Evolutionary conservation across 140 eudicot genomes (phyloP).

Genomic region (Eryngium alpinum): DNA sequence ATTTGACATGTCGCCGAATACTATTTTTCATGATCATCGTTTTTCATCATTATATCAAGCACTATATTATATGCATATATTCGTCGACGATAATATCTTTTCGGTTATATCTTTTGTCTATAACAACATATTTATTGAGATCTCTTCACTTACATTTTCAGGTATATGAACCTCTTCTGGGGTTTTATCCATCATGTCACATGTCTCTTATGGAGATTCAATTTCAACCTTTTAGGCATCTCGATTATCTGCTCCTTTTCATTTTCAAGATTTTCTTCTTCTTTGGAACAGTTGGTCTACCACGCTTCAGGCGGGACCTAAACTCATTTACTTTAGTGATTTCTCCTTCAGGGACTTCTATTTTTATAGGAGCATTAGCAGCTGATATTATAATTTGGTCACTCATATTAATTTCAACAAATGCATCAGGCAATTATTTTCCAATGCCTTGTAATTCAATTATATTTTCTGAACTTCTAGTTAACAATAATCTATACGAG

Average conservation of each 20-base stretch:
- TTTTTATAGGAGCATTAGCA: too few relatives aligned
- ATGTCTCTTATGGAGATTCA: neutral
- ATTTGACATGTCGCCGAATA: neutral
- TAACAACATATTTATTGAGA: neutral
- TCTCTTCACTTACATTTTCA: too few relatives aligned
- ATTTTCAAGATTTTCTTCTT: too few relatives aligned
- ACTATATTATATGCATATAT: too few relatives aligned
- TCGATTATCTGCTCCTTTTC: neutral
- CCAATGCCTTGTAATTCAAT: too few relatives aligned
- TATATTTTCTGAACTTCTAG: too few relatives aligned
- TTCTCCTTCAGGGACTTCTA: too few relatives aligned
- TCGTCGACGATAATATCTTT: neutral
- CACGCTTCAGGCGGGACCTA: neutral
- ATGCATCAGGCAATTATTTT: too few relatives aligned
- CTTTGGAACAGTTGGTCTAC: neutral
- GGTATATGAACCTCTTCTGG: neutral
- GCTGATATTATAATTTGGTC: too few relatives aligned
- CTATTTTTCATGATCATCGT: neutral
- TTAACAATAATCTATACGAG: too few relatives aligned
- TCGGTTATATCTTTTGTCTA: neutral
- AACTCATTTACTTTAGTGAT: too few relatives aligned
- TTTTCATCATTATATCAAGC: neutral
- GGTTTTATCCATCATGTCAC: neutral
- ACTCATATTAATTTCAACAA: too few relatives aligned
- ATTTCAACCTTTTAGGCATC: neutral